Evolutionary conservation across 179 eudicot species (phyloP).

Genomic region (Dionaea muscipula): DNA sequence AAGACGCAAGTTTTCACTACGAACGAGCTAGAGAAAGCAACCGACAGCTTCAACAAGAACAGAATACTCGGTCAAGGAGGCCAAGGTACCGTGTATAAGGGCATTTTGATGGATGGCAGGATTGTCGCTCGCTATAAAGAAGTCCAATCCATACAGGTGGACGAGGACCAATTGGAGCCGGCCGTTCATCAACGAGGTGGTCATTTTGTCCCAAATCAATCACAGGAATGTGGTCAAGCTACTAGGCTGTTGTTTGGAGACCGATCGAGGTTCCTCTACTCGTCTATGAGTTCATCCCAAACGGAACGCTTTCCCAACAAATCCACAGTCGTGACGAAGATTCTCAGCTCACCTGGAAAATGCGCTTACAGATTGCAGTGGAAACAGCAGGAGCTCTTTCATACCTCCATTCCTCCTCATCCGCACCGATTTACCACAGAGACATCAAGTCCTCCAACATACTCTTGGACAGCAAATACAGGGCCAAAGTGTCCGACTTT

Average conservation of each 20-base stretch:
- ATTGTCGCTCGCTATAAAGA: slow-evolving; percentile 45
- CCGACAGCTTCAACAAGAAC: slow-evolving; percentile 30
- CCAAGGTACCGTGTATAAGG: slow-evolving; percentile 47
- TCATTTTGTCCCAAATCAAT: slow-evolving; percentile 37
- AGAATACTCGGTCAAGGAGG: slow-evolving; percentile 58
- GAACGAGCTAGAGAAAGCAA: slow-evolving; percentile 38
- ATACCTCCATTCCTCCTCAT: slow-evolving; percentile 26
- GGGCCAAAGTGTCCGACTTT: slow-evolving; percentile 29
- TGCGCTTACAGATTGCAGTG: slow-evolving; percentile 28
- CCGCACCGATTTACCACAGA: slow-evolving; percentile 21
- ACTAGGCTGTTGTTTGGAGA: slow-evolving; percentile 47
- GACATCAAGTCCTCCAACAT: slow-evolving; percentile 38
- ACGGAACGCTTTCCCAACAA: slow-evolving; percentile 32
- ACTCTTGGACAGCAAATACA: slow-evolving; percentile 26
- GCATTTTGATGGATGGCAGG: slow-evolving; percentile 30
- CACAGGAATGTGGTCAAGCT: slow-evolving; percentile 46
- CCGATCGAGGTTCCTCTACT: slow-evolving; percentile 31
- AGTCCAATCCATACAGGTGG: slow-evolving; percentile 27
- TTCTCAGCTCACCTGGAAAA: slow-evolving; percentile 27
- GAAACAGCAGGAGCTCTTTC: slow-evolving; percentile 27
- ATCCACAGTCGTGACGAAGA: slow-evolving; percentile 25
- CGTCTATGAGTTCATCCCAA: slow-evolving; percentile 38
- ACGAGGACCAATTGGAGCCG: slow-evolving; percentile 23
- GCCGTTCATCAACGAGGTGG: slow-evolving; percentile 49
- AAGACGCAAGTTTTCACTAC: slow-evolving; percentile 26